Base-by-base conservation (phyloP, 2,329 filamentous ascomycete species). In the Penicillium sp. region DNA sequence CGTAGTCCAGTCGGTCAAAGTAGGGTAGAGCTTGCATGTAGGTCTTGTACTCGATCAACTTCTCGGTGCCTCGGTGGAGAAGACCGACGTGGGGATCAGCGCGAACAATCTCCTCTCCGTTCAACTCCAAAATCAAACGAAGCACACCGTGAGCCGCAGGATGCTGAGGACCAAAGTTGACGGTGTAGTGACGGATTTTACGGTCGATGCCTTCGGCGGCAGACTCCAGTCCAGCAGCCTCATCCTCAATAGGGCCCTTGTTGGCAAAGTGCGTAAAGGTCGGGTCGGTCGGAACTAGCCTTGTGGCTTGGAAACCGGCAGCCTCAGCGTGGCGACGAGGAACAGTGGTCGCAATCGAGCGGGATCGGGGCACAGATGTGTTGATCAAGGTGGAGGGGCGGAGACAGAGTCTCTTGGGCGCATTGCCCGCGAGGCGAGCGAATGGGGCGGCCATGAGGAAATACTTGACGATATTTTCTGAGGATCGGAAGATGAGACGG, bases 31-130 rank as follows among this genome's bases (percentile, higher is more conserved):
- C 93, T 78, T 98, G 93, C 66, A 97, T 81, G 69, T 98, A 98
- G 62, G 91, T 95, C 81, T 95, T 96, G 82, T 98, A 98, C 79
- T 98, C 93, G 74, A 97, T 97, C 75, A 98, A 83, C 81, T 98
- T 98, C 80, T 98, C 93, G 54, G 93, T 98, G 60, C 93, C 93
- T 64, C 93, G 84, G 73, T 98, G 93, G 65, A 98, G 81, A 71
- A 98, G 77, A 49, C 93, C 93, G 64, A 98, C 91, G 74, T 98
- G 93, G 40, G 93, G 93, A 73, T 98, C 93, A 57, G 90, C 87
- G 68, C 93, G 88, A 64, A 98, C 79, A 67, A 98, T 97, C 75
- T 96, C 89, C 77, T 98, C 93, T 69, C 93, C 93, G 73, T 89
- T 96, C 68, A 98, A 81, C 73, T 98, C 93, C 63, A 98, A 82